Evolutionary conservation across 2,329 filamentous ascomycete genomes (phyloP), one percentile per base, ranked within the genome.

Genomic region (Nannizzia gypsea): DNA sequence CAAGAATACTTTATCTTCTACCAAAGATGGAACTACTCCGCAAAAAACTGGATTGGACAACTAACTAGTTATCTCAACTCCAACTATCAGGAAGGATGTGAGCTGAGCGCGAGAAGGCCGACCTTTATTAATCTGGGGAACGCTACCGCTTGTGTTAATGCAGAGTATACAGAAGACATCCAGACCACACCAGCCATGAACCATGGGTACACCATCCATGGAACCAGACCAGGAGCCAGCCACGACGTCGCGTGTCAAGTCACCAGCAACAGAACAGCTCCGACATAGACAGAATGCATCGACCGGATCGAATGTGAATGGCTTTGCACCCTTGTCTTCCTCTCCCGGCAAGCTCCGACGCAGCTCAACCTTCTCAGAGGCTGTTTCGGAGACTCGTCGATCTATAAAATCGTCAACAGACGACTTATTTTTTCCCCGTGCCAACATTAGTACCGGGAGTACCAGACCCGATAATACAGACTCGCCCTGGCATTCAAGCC

Each of bases 351-450:
- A 71, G 57, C 81, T 83, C 28, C 82, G 89, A 59, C 82, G 88
- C 63, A 89, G 87, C 74, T 93, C 89, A 38, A 84, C 84, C 55
- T 82, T 95, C 63, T 93, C 89, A 28, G 88, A 91, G 67, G 85
- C 87, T 64, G 69, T 89, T 13, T 83, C 79, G 60, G 87, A 89
- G 71, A 84, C 84, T 44, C 82, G 83, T 64, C 79, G 80, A 62
- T 82, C 81, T 2, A 75, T 86, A 50, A 81, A 81, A 54, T 82
- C 82, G 1, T 88, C 87, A 20, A 87, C 85, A 0, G 85, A 88
- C 66, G 84, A 88, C 64, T 76, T 93, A 26, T 75, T 92, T 6
- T 76, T 83, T 28, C 79, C 77, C 70, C 85, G 73, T 74, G 83
- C 65, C 66, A 64, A 66, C 59, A n/a, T 24, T 13, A 54, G n/a